phyloP scores from a whole-genome alignment of 2,329 filamentous ascomycete species.

The Rhynchosporium agropyri region DNA sequence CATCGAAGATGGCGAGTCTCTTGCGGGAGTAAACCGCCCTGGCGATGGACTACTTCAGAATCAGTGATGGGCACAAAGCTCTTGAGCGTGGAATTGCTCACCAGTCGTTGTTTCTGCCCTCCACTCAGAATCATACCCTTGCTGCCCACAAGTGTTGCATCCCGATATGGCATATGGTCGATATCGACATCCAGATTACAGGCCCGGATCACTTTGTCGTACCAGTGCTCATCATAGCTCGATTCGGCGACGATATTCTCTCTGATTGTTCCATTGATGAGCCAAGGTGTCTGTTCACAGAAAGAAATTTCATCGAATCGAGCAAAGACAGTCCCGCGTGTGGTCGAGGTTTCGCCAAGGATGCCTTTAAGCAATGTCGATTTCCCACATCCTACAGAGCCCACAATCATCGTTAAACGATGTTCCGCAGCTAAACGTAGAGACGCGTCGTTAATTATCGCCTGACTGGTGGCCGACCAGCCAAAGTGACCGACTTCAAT shows the following conservation, averaged over 20 bases:
- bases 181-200: conserved; percentile 65
- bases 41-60: conserved; percentile 54
- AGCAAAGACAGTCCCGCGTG: conserved; percentile 3
- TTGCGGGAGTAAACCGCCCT: conserved; percentile 48
- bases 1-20: conserved; percentile 36
- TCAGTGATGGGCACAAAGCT: not conserved
- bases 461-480: not conserved
- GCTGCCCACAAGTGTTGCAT: conserved; percentile 34
- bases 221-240: conserved; percentile 50
- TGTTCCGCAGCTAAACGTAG: not conserved
- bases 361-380: conserved; percentile 13
- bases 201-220: conserved; percentile 63
- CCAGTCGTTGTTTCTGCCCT: conserved; percentile 31
- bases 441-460: conserved; percentile 1
- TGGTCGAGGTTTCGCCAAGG: conserved; percentile 13
- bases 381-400: conserved; percentile 14
- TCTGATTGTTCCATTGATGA: conserved; percentile 46
- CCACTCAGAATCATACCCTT: conserved; percentile 41
- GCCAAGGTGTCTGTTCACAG: conserved; percentile 50
- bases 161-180: conserved; percentile 33
- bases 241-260: conserved; percentile 45
- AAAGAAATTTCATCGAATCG: conserved; percentile 40
- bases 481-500: not conserved
- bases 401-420: conserved; percentile 11
- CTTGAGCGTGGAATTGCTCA: not conserved